Base-by-base conservation (phyloP, 257 asterid genomes). In the Solanum bukasovii region DNA sequence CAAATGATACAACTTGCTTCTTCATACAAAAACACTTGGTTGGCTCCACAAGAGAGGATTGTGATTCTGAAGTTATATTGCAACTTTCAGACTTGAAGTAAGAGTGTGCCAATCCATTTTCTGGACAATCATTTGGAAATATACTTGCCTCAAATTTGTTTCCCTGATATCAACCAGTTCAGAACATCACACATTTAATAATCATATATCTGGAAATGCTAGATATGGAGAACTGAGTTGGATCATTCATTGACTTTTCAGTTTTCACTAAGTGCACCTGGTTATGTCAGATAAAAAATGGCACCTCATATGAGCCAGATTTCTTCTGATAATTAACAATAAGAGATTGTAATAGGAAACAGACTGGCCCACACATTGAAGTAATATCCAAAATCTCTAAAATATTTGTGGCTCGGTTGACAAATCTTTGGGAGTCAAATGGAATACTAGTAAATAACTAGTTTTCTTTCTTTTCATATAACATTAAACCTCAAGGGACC, bases 1-100 rank as follows among this genome's bases (percentile, higher is more conserved):
- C 87, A 89, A 94, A 97, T 20, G 98, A 94, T 37, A 91, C 93
- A n/a, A 97, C 96, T 87, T 94, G 94, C 88, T 91, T 93, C 93
- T 96, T 95, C 61, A 89, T 91, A 92, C 98, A 94, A 89, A 87
- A 89, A 85, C 81, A 87, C 88, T 89, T 90, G 84, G 89, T 87
- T 68, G 95, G 91, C 87, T 89, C 93, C 87, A 86, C 87, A 84
- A 68, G 90, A 90, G 71, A 70, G 81, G 85, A 72, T 83, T 79
- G 75, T 40, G 90, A 75, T 89, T 88, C 88, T 35, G 92, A 74
- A 74, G 72, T 90, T 83, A 25, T 89, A 74, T 72, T 85, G 84
- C 70, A 7, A 88, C 73, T 89, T 71, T 88, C 78, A 67, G 90
- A 42, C 70, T 70, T 89, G 72, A 89, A 89, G 81, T 79, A 87